Percentiles rank a stretch among this genome's conserved stretches.
Conservation (phyloP, 495 filamentous ascomycete species). For the Daldinia childiae region DNA sequence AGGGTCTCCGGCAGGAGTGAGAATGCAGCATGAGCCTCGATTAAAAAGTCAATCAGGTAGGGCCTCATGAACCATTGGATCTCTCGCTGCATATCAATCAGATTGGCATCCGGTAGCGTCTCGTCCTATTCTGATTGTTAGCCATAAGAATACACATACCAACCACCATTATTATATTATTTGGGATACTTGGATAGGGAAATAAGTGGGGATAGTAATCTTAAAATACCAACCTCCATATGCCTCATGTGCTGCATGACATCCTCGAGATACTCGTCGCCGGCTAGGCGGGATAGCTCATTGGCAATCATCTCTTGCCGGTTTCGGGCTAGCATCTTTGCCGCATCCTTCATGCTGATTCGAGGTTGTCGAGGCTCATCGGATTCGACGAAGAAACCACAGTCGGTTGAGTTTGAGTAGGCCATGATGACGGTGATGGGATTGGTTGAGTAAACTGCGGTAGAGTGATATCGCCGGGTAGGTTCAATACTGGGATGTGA, state of each 20-base stretch:
- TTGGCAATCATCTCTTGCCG: constrained; percentile 85
- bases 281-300: constrained; percentile 81
- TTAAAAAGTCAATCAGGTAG: constrained; percentile 96
- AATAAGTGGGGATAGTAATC: constrained; percentile 4
- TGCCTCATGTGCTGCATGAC: constrained; percentile 91
- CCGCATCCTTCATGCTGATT: constrained; percentile 73
- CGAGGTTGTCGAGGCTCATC: constrained; percentile 63
- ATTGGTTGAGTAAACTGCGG: constrained; percentile 27
- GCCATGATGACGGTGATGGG: constrained; percentile 74
- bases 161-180: constrained; percentile 3
- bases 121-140: constrained; percentile 65
- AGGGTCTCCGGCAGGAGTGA: constrained; percentile 92
- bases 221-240: constrained; percentile 78
- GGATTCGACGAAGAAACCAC: constrained; percentile 87
- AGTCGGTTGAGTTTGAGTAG: constrained; percentile 65
- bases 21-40: constrained; percentile 96
- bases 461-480: constrained; percentile 33
- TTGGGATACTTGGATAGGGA: neutral
- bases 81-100: constrained; percentile 98
- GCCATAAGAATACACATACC: neutral
- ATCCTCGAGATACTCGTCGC: constrained; percentile 91
- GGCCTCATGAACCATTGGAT: constrained; percentile 99
- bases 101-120: constrained; percentile 93
- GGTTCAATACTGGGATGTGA: constrained; percentile 34
- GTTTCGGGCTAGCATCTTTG: constrained; percentile 76